Evolutionary conservation across 2,329 filamentous ascomycete genomes (phyloP), one percentile per base, ranked within the genome.

Genomic region (Ceratocystis albifundus): DNA sequence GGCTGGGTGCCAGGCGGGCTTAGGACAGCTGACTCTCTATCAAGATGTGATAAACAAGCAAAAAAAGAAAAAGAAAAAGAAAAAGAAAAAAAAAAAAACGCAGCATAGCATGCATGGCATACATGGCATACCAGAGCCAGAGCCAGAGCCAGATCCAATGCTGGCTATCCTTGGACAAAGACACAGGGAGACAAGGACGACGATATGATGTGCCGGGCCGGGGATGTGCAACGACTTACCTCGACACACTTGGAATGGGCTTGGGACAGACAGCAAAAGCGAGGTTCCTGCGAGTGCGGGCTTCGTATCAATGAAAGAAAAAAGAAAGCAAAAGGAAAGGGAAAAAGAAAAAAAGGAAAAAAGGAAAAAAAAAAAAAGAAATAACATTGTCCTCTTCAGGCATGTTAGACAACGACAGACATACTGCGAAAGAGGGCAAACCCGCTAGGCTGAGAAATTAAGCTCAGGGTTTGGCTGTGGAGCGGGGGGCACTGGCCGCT

Each of bases 361-460:
- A 46, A 63, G 36, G 30, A 22, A 63, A 22, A 41, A 41, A 63
- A 63, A n/a, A n/a, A n/a, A n/a, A n/a, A n/a, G n/a, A n/a, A n/a
- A n/a, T n/a, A n/a, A n/a, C n/a, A n/a, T n/a, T n/a, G n/a, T 20
- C 46, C 15, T 50, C 46, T 50, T 50, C 17, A 50, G 46, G 20
- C 46, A 50, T 20, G 46, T 50, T 8, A 50, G 32, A 50, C 46
- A 50, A 50, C 30, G 61, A 32, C 8, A 30, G 41, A 62, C n/a
- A n/a, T n/a, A 36, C 32, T 36, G 8, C 8, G 20, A 25, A 48
- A 63, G n/a, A 20, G 45, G n/a, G 41, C 8, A 46, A 46, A 63
- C 48, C 20, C 36, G 32, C 53, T 22, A 50, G 46, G 46, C 46
- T 50, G 17, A 50, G 46, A 50, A 50, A 50, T 50, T 50, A 50